These are phyloP conservation scores for Cynanchum wilfordii DNA, from an alignment of 257 asterid genomes.

Conservation along the genomic window DNA sequence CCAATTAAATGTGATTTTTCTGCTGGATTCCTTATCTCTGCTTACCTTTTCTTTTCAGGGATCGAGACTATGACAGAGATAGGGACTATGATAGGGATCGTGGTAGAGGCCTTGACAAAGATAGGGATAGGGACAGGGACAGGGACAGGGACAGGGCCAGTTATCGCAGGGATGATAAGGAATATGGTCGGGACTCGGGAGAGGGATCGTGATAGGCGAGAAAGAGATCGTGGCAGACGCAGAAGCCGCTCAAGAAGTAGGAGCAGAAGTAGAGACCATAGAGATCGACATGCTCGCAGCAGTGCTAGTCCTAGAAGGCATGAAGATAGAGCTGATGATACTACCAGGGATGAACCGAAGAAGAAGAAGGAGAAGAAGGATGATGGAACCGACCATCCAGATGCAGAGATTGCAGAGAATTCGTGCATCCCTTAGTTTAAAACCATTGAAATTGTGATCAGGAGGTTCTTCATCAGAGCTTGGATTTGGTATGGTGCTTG, in stretches of 20 bases:
- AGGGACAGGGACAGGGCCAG: too few relatives aligned
- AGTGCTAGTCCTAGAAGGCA: slow-evolving; percentile 72
- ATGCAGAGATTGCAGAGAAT: slow-evolving; percentile 96
- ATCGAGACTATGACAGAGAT: slow-evolving; percentile 48
- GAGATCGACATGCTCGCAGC: slow-evolving; percentile 50
- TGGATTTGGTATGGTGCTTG: neutral
- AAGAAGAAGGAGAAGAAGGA: slow-evolving; percentile 74
- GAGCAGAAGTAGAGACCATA: slow-evolving; percentile 77
- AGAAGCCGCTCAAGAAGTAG: slow-evolving; percentile 82
- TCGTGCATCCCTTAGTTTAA: slow-evolving; percentile 78
- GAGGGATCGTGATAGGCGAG: slow-evolving; percentile 62
- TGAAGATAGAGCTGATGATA: slow-evolving; percentile 37
- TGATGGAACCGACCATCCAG: slow-evolving; percentile 95
- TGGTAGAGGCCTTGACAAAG: slow-evolving; percentile 44
- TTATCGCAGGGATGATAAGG: slow-evolving; percentile 73
- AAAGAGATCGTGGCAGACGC: slow-evolving; percentile 64
- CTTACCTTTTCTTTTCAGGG: slow-evolving; percentile 23
- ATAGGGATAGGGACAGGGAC: slow-evolving; percentile 55
- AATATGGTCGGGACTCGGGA: slow-evolving; percentile 76
- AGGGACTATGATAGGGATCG: slow-evolving; percentile 59
- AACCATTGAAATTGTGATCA: slow-evolving; percentile 60
- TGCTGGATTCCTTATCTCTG: neutral
- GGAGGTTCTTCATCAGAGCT: neutral
- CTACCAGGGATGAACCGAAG: slow-evolving; percentile 43
- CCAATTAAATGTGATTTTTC: neutral